Evolutionary conservation across 345 rosid species (phyloP), one percentile per base, ranked within the genome.

Genomic region (Salix purpurea): DNA sequence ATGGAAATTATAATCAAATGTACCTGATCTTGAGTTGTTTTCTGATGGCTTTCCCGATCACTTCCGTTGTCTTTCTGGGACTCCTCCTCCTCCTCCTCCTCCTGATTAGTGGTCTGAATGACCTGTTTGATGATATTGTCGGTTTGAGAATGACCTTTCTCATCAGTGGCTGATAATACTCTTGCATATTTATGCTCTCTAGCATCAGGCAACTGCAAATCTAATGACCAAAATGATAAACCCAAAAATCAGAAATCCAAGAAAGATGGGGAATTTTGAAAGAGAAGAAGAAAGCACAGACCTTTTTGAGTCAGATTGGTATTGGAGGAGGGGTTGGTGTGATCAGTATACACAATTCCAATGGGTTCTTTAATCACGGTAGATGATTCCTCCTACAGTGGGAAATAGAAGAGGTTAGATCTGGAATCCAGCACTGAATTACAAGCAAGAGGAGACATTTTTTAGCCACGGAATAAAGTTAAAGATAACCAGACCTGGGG

Each of bases 151-250:
- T 82, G 90, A 75, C 66, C 73, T 24, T 84, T 89, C 18, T 86
- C 88, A 60, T 70, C 69, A 11, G 97, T 80, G 19, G 98, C 81
- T 2, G 91, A 92, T 73, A 96, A 88, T 60, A 90, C 93, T 72
- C 98, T 86, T 58, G 96, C 84, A 82, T 90, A 87, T 68, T 85
- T 82, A 77, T 91, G 96, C 82, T 93, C 96, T 78, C 79, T 76
- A 2, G 80, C 40, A 36, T 83, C 94, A 74, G 77, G 23, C n/a
- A 76, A 62, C 32, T 68, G 60, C 56, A 70, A 83, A 86, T 81
- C 81, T 71, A 76, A 74, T 75, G 46, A 78, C 50, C 34, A 37
- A 16, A 82, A 65, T 68, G 21, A 30, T 13, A 40, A 80, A 7
- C 39, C 21, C 6, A 40, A 19, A 36, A 52, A 44, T 32, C 8